Conservation (phyloP, 192 early-diverging fungal genomes). For the Lobosporangium transversale region DNA sequence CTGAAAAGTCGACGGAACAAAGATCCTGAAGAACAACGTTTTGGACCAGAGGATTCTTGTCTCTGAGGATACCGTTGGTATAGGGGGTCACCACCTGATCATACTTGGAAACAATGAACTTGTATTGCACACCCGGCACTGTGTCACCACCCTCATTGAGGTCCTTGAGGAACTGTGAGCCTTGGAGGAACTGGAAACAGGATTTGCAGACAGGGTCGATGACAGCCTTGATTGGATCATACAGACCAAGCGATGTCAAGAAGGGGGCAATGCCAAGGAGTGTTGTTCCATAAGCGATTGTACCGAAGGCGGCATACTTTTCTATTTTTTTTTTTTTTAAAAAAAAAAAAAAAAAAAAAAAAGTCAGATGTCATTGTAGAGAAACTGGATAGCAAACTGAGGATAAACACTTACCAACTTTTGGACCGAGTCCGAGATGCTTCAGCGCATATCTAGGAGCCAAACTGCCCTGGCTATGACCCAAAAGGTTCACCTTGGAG, state of each 20-base stretch:
- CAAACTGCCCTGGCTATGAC: slow-evolving; percentile 36
- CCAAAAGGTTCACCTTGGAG: slow-evolving; percentile 45
- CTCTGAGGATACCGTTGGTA: slow-evolving; percentile 24
- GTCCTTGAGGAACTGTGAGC: slow-evolving; percentile 13
- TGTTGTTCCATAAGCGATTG: slow-evolving; percentile 40
- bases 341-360: neutral
- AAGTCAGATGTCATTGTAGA: too few relatives aligned
- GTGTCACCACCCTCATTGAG: slow-evolving; percentile 47
- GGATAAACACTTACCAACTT: slow-evolving; percentile 23
- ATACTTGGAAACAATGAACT: slow-evolving; percentile 25
- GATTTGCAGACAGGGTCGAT: slow-evolving; percentile 40
- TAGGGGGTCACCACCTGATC: slow-evolving; percentile 49
- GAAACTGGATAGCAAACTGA: too few relatives aligned
- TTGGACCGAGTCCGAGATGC: slow-evolving; percentile 30
- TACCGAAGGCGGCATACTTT: slow-evolving; percentile 38
- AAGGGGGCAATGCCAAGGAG: slow-evolving; percentile 19
- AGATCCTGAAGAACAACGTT: slow-evolving; percentile 41
- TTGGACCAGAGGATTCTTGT: slow-evolving; percentile 25
- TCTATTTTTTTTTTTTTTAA: slow-evolving; percentile 2
- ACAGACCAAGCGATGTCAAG: slow-evolving; percentile 19
- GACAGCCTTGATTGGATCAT: slow-evolving; percentile 19
- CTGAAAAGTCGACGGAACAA: slow-evolving; percentile 24
- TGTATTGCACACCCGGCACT: slow-evolving; percentile 45
- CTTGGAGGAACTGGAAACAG: slow-evolving; percentile 44
- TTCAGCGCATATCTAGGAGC: slow-evolving; percentile 46